Percentiles rank a stretch among this genome's conserved stretches.
Evolutionary conservation across 1,139 yeast species (phyloP).

Genomic region (Arxiozyma bovina): DNA sequence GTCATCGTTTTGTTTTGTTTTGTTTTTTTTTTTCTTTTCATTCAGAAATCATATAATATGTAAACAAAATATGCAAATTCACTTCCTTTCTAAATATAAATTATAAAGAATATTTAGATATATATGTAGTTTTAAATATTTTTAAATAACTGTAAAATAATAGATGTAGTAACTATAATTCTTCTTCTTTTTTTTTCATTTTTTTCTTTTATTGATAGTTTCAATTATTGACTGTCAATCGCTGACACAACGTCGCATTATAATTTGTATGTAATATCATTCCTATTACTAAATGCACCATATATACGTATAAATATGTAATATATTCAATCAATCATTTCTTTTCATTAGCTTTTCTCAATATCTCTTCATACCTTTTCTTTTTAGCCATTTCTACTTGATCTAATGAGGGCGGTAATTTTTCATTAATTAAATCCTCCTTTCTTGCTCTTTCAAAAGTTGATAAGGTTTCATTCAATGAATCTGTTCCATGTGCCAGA

Average conservation of each 20-base stretch:
- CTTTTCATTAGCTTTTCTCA: constrained; percentile 13
- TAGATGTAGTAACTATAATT: no score
- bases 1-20: neutral
- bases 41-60: no score
- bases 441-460: constrained; percentile 77
- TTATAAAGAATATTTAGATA: neutral
- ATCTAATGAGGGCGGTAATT: constrained; percentile 73
- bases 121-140: no score
- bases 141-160: neutral
- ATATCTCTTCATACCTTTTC: constrained; percentile 29
- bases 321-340: neutral
- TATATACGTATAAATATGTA: neutral
- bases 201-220: no score
- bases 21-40: no score
- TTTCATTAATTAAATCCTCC: constrained; percentile 80
- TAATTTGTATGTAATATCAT: neutral
- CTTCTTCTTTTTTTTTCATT: no score
- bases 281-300: neutral
- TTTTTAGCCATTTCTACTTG: constrained; percentile 43
- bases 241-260: no score
- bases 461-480: constrained; percentile 58
- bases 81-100: neutral
- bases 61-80: neutral
- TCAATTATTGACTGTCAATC: neutral
- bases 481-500: constrained; percentile 72